A percentile compares a stretch with the other conserved stretches of the same genome.
Conservation (phyloP, 345 rosid species). For the Aquilaria malaccensis region DNA sequence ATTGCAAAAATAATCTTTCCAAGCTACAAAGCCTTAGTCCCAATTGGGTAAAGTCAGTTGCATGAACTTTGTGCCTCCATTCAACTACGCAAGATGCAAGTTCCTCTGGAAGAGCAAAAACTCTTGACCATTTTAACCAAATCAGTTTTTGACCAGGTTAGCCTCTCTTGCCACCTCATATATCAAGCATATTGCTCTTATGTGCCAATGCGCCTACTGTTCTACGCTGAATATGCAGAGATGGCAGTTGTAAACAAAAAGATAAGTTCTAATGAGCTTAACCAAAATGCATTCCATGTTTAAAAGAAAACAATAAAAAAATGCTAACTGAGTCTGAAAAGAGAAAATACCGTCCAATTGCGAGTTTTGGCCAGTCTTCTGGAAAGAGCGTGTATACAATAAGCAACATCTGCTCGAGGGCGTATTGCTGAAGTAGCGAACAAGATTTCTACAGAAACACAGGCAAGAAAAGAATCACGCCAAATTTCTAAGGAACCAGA, state of each 20-base stretch:
- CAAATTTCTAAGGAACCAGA: neutral
- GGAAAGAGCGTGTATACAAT: slow-evolving; percentile 61
- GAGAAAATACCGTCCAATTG: slow-evolving; percentile 58
- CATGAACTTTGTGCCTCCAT: no score
- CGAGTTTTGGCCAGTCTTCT: slow-evolving; percentile 68
- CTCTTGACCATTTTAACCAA: no score
- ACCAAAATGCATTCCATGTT: neutral
- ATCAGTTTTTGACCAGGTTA: no score
- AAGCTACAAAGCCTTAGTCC: no score
- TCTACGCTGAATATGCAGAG: neutral
- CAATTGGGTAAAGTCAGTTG: no score
- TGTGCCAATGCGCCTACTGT: neutral
- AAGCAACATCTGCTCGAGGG: slow-evolving; percentile 78
- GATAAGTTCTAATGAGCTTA: neutral
- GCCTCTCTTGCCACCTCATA: neutral
- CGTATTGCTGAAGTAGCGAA: slow-evolving; percentile 53
- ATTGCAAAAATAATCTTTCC: no score
- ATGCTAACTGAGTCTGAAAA: neutral
- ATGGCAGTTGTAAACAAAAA: neutral
- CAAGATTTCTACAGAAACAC: slow-evolving; percentile 42
- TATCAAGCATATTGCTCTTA: neutral
- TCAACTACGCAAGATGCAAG: no score
- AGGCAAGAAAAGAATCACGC: neutral
- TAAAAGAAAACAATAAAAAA: neutral
- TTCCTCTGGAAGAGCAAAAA: no score